Evolutionary conservation across 768 basidiomycete species (phyloP), one percentile per base, ranked within the genome.

Genomic region (Lenzites betulinus): DNA sequence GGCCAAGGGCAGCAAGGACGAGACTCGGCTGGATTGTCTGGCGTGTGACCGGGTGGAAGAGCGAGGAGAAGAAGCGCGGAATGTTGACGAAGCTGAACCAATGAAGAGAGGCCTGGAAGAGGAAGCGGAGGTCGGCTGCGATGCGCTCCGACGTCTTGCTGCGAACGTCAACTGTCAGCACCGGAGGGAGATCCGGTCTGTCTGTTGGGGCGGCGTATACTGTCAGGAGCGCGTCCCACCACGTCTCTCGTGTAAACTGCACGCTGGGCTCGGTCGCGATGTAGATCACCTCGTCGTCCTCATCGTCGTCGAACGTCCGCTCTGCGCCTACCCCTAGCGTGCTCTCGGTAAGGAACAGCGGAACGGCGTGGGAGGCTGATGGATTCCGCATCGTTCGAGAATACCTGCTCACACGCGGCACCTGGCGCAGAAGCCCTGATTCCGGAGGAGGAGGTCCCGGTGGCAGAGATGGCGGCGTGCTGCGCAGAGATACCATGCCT

Each of bases 11-110:
- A 18, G 84, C 80, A 28, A 85, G 78, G 13, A 90, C 69, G 35
- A 90, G 71, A 64, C 86, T 83, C 13, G 89, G 90, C 67, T 91
- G 89, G 70, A 90, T 80, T 35, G 71, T 69, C 54, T 78, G 76
- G 62, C 89, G 76, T 46, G 74, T 75, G 7, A 58, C 58, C 11
- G 86, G 77, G 64, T 90, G 79, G 62, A 77, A 79, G 65, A 85
- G 83, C 51, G 77, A 81, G 47, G 74, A 72, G 63, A 88, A 83
- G 73, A 92, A 90, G 16, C 74, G 81, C 47, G 88, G 87, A 36
- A 89, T 74, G 66, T 90, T 85, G 66, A 90, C 78, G 68, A 89
- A 91, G 8, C 86, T 83, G 68, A 90, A 82, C 85, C 85, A 89
- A 71, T 87, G 84, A 64, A 83, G 85, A 38, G 87, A 85, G 16